Evolutionary conservation across 2,329 filamentous ascomycete genomes (phyloP).

Genomic region (Piedraia hortae): DNA sequence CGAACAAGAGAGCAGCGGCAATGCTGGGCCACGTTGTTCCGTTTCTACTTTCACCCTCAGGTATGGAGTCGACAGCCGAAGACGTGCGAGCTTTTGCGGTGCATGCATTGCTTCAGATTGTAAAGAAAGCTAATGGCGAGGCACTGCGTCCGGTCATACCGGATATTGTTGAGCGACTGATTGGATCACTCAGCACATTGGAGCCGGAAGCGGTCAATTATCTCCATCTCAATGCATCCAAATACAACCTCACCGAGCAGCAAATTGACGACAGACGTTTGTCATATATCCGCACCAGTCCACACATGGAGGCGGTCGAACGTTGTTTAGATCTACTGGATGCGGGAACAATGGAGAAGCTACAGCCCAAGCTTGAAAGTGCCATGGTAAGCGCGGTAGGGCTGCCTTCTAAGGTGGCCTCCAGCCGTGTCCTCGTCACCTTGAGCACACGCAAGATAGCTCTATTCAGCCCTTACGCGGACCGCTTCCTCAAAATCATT

Average conservation of each 20-base stretch:
- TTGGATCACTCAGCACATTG: constrained; percentile 60
- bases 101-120: constrained; percentile 61
- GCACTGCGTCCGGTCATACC: constrained; percentile 57
- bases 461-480: constrained; percentile 47
- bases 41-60: constrained; percentile 68
- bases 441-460: constrained; percentile 55
- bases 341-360: constrained; percentile 42
- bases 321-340: constrained; percentile 67
- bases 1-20: constrained; percentile 36
- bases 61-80: constrained; percentile 64
- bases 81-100: constrained; percentile 63
- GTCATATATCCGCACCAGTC: constrained; percentile 55
- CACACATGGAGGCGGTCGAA: constrained; percentile 78
- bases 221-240: constrained; percentile 62
- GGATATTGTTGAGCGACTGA: constrained; percentile 50
- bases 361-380: constrained; percentile 44
- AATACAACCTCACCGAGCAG: constrained; percentile 62
- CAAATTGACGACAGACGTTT: constrained; percentile 73
- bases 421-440: constrained; percentile 57
- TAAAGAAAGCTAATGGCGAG: constrained; percentile 59
- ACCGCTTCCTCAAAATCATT: constrained; percentile 47
- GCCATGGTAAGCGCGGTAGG: constrained; percentile 69
- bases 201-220: constrained; percentile 83
- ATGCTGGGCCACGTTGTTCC: constrained; percentile 75
- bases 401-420: constrained; percentile 81